Evolutionary conservation across 305 asterid genomes (phyloP).

Genomic region (Euphrasia arctica): DNA sequence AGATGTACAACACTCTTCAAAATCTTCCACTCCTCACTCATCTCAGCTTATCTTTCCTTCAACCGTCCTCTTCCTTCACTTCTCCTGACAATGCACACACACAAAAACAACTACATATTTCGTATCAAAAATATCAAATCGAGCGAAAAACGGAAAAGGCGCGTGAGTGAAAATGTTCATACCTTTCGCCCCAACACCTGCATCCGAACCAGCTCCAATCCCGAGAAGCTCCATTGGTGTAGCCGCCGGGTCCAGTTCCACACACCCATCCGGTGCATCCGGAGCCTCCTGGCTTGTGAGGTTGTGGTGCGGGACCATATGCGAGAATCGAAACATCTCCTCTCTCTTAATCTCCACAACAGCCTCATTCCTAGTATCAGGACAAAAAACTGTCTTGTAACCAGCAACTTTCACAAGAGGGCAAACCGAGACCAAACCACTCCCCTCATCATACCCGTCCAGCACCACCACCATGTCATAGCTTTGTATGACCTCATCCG

Average conservation of each 20-base stretch:
- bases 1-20: neutral
- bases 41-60: slow-evolving; percentile 7
- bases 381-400: slow-evolving; percentile 73
- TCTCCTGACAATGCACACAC: neutral
- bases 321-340: slow-evolving; percentile 1
- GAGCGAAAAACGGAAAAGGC: neutral
- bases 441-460: slow-evolving; percentile 60
- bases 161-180: neutral
- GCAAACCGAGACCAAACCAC: slow-evolving; percentile 52
- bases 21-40: neutral
- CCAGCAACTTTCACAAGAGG: slow-evolving; percentile 75
- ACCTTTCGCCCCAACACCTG: neutral
- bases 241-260: slow-evolving; percentile 2
- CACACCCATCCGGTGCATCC: neutral
- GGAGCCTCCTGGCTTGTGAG: neutral
- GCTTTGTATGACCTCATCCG: slow-evolving; percentile 63
- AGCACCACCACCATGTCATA: slow-evolving; percentile 82
- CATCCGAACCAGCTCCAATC: neutral
- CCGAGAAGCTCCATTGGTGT: neutral
- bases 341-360: slow-evolving; percentile 52
- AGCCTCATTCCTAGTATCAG: slow-evolving; percentile 40
- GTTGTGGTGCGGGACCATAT: neutral
- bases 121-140: neutral
- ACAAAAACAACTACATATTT: neutral
- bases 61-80: neutral